Base-by-base conservation (phyloP, 495 filamentous ascomycete species). In the Neurospora intermedia region DNA sequence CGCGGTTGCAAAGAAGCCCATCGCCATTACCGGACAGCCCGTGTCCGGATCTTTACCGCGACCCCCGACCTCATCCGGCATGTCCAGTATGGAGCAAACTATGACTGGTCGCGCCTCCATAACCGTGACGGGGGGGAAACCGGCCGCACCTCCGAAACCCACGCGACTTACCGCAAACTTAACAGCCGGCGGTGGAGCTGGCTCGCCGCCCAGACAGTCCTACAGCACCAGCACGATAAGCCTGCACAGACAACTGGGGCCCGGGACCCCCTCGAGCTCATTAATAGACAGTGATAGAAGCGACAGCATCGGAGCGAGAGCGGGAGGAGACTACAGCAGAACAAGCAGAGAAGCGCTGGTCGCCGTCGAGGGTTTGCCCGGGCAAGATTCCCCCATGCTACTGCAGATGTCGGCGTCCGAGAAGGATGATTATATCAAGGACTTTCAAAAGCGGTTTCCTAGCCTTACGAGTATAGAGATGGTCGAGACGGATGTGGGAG, bases 401-500 rank as follows among this genome's bases (percentile, higher is more conserved):
- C 75, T 84, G 31, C 82, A 81, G n/a, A 86, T 86, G 85, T 80
- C 79, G 70, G 77, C 81, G 27, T 78, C 80, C 71, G 82, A 86
- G 71, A 87, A 82, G 76, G 86, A 88, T 71, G 86, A 88, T 71
- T 88, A 88, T 77, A 75, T 88, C 18, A 75, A 77, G 70, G 85
- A 91, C 79, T 97, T 97, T 78, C 90, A 89, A 75, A 91, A 91
- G 80, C 84, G 92, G 62, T 97, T 92, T 80, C 94, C 94, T 1
- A 93, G 89, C 77, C 84, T 97, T 35, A 89, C 87, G 31, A 89
- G 91, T 1, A 84, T 97, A 69, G 94, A 97, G 84, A 92, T 96
- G 90, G 91, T 93, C 41, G 93, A 88, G 76, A 76, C 81, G 70
- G 92, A 86, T 70, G 70, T 84, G 35, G 76, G 39, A 0, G 76